These are phyloP conservation scores for Mortierella sp. DNA, from an alignment of 371 early-diverging fungal genomes.

Conservation along the genomic window DNA sequence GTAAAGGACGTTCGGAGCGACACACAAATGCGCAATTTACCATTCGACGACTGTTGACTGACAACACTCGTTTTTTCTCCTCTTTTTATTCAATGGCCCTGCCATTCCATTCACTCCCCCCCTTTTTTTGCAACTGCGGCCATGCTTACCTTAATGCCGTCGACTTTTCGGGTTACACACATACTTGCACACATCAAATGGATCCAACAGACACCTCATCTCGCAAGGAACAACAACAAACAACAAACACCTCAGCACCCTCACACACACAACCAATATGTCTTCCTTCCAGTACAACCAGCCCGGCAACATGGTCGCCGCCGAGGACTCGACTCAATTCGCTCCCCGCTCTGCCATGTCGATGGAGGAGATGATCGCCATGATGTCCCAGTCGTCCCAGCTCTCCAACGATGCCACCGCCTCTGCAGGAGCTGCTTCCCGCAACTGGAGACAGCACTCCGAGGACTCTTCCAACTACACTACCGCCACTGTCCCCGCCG, in stretches of 20 bases:
- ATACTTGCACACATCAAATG: not conserved
- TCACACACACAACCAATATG: slow-evolving; percentile 26
- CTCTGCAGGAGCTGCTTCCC: slow-evolving; percentile 28
- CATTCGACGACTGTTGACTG: slow-evolving; percentile 3
- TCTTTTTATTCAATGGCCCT: not conserved
- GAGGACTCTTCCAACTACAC: slow-evolving; percentile 36
- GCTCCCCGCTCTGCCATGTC: slow-evolving; percentile 46
- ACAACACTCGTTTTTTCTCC: slow-evolving; percentile 11
- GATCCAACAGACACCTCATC: not conserved
- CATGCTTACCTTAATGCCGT: slow-evolving; percentile 9
- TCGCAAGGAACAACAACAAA: not conserved
- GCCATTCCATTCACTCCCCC: slow-evolving; percentile 3
- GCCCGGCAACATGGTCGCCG: slow-evolving; percentile 38
- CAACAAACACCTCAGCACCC: not conserved
- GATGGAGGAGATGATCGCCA: slow-evolving; percentile 52
- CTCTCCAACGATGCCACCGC: slow-evolving; percentile 46
- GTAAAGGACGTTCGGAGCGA: not conserved
- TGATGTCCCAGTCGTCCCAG: slow-evolving; percentile 27
- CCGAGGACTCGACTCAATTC: slow-evolving; percentile 34
- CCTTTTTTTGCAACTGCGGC: slow-evolving; percentile 1
- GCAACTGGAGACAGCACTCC: slow-evolving; percentile 32
- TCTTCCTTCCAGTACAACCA: slow-evolving; percentile 53
- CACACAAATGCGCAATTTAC: not conserved
- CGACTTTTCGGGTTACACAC: slow-evolving; percentile 12
- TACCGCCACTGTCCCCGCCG: slow-evolving; percentile 34